Evolutionary conservation across 2,329 filamentous ascomycete species (phyloP), one percentile per base, ranked within the genome.

Genomic region (Delphinella strobiligena): DNA sequence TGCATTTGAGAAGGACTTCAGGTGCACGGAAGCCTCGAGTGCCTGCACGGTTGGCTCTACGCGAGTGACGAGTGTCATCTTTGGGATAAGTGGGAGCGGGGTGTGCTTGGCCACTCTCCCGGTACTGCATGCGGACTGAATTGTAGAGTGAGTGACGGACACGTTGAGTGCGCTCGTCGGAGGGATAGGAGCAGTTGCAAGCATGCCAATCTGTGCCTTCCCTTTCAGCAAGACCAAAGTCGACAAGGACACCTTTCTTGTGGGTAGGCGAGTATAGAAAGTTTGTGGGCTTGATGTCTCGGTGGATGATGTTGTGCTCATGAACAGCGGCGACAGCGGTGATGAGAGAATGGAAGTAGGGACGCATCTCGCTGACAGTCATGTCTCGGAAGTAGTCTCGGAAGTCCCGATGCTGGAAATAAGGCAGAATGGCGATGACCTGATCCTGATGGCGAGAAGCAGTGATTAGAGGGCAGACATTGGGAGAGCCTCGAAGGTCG

Each of bases 261-360:
- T 79, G 76, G 9, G 76, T 66, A 0, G 85, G 84, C 48, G 93
- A 86, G 63, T 96, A 96, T 30, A 96, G 72, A 52, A 96, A 96
- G 56, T 96, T 96, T 16, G 93, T 98, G 4, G 91, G 91, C 56
- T 96, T 96, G 57, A 96, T 94, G 55, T 96, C 88, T 47, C 88
- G 79, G 57, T 96, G 88, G n/a, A 95, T 71, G 40, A 95, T 94
- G 31, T 75, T 72, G 53, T 84, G 77, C 4, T 75, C 72, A 59
- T 98, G 91, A 4, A 95, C 88, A 31, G 83, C 81, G 34, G 74
- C 71, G 9, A 98, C 70, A 1, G 88, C 91, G 1, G 79, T 82
- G 57, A 98, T 91, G 4, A 98, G 72, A 33, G 83, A 89, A 24
- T 80, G 75, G 51, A 98, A 82, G 61, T 98, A 98, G 53, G 91